Evolutionary conservation across 2,329 filamentous ascomycete species (phyloP).

Genomic region (Nothophaeocryptopus gaeumannii): DNA sequence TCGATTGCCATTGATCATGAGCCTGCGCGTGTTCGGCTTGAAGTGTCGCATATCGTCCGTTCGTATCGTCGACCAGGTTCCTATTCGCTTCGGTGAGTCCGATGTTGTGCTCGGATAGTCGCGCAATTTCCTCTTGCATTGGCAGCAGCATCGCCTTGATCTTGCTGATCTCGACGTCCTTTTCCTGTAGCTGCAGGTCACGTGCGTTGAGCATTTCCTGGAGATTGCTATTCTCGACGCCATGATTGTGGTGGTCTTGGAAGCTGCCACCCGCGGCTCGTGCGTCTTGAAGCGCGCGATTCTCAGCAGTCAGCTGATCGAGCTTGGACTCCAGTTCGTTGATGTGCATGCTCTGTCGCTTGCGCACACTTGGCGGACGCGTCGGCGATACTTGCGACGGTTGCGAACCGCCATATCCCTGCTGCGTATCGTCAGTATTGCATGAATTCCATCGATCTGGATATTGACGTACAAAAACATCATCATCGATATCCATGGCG

Average conservation of each 20-base stretch:
- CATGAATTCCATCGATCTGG: constrained; percentile 43
- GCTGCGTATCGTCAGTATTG: constrained; percentile 53
- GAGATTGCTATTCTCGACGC: constrained; percentile 48
- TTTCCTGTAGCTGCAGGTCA: constrained; percentile 70
- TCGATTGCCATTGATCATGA: constrained; percentile 53
- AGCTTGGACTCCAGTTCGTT: constrained; percentile 80
- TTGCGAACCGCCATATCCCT: constrained; percentile 89
- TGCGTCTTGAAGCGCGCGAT: constrained; percentile 72
- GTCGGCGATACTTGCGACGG: constrained; percentile 87
- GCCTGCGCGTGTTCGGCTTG: constrained; percentile 61
- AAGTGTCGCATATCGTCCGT: constrained; percentile 65
- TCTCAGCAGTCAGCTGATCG: constrained; percentile 82
- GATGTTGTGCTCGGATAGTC: constrained; percentile 79
- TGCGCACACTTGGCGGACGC: constrained; percentile 90
- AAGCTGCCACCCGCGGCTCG: constrained; percentile 14
- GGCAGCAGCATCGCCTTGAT: constrained; percentile 70
- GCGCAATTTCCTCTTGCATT: constrained; percentile 76
- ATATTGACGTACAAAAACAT: constrained; percentile 78
- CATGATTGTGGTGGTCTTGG: too few relatives aligned
- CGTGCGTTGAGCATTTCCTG: constrained; percentile 59
- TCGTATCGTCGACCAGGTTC: constrained; percentile 72
- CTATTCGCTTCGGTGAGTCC: constrained; percentile 74
- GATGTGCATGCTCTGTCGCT: constrained; percentile 95
- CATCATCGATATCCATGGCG: constrained; percentile 64
- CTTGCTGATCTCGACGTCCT: constrained; percentile 80